phyloP scores from a whole-genome alignment of 2,329 filamentous ascomycete species.

The Plenodomus lindquistii region DNA sequence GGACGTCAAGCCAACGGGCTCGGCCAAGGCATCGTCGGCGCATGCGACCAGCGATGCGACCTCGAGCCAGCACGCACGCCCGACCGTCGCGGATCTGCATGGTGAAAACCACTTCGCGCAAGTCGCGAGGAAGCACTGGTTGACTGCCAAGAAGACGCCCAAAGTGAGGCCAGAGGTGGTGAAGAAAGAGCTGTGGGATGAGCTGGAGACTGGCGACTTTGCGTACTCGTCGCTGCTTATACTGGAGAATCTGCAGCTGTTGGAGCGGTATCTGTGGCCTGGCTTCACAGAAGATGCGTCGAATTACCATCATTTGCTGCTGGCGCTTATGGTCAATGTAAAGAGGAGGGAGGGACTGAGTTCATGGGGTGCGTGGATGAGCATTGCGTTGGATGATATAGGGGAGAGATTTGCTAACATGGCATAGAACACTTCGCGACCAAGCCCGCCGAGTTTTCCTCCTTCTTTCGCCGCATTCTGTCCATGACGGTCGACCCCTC shows the following conservation, averaged over 20 bases:
- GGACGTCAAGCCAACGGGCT: slow-evolving; percentile 20
- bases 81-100: slow-evolving; percentile 70
- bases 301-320: slow-evolving; percentile 86
- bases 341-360: slow-evolving; percentile 86
- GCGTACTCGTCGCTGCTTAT: slow-evolving; percentile 75
- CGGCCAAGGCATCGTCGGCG: slow-evolving; percentile 24
- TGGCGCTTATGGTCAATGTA: slow-evolving; percentile 82
- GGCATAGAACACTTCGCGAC: slow-evolving; percentile 71
- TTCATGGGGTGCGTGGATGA: slow-evolving; percentile 72
- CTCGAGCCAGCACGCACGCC: slow-evolving; percentile 51
- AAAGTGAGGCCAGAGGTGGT: slow-evolving; percentile 80
- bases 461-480: slow-evolving; percentile 84
- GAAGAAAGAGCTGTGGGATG: slow-evolving; percentile 87
- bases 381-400: slow-evolving; percentile 4
- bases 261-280: slow-evolving; percentile 95
- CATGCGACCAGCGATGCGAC: slow-evolving; percentile 19
- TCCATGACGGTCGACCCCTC: slow-evolving; percentile 72
- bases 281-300: slow-evolving; percentile 86
- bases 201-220: slow-evolving; percentile 80
- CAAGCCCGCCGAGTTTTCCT: slow-evolving; percentile 80
- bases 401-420: slow-evolving; percentile 38
- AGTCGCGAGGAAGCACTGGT: slow-evolving; percentile 84
- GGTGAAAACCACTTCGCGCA: slow-evolving; percentile 68
- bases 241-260: slow-evolving; percentile 85
- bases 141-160: slow-evolving; percentile 64